A percentile compares a stretch with the other conserved stretches of the same genome.
Conservation (phyloP, 805 yeast genomes). For the Kuraishia piskuri region DNA sequence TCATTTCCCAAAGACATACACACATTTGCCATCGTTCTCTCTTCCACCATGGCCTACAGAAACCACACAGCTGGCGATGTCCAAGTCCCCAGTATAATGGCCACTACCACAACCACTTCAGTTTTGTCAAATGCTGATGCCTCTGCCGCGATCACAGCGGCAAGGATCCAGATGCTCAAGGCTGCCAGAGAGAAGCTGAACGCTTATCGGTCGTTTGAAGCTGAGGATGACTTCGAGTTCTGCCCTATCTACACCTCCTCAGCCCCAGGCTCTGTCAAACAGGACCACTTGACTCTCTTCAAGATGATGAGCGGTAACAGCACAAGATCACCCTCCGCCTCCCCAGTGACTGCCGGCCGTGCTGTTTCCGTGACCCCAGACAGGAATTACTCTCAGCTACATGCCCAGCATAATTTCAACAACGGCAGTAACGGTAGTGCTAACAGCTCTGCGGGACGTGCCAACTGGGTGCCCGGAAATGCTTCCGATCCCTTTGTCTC, state of each 20-base stretch:
- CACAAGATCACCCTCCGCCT: not conserved
- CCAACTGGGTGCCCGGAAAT: not conserved
- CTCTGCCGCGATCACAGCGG: not conserved
- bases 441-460: not conserved
- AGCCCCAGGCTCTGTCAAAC: not conserved
- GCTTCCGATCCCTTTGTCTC: conserved; percentile 3
- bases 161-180: conserved; percentile 2
- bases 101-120: conserved; percentile 2
- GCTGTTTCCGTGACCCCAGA: not conserved
- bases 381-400: not conserved
- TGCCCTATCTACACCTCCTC: conserved; percentile 32
- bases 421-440: not conserved
- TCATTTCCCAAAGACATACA: too few species aligned
- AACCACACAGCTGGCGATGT: not conserved
- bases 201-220: conserved; percentile 60
- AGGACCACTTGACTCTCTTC: not conserved
- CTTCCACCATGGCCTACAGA: not conserved
- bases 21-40: not conserved
- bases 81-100: conserved; percentile 5
- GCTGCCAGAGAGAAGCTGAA: conserved; percentile 39
- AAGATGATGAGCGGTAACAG: conserved; percentile 2
- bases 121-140: not conserved
- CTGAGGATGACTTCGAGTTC: conserved; percentile 66
- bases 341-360: not conserved
- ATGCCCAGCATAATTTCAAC: not conserved